phyloP scores from a whole-genome alignment of 768 basidiomycete genomes.

The Lentinula guzmanii region DNA sequence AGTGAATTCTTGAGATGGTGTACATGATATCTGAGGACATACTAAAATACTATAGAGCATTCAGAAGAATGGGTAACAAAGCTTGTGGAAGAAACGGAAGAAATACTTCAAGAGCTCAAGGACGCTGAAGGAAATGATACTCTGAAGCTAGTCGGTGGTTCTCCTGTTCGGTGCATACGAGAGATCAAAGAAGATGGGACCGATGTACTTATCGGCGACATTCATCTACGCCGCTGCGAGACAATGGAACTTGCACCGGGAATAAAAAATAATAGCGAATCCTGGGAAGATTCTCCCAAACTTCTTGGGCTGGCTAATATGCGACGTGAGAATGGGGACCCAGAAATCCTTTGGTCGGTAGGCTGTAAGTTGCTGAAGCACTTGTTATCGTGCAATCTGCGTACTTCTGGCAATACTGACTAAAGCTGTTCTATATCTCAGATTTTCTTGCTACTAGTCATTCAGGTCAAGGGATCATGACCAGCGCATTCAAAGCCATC shows the following conservation, averaged over 20 bases:
- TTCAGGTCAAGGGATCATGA: conserved; percentile 71
- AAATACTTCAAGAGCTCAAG: conserved; percentile 24
- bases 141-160: conserved; percentile 30
- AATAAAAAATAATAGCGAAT: conserved; percentile 27
- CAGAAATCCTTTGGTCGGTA: conserved; percentile 52
- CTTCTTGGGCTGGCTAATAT: conserved; percentile 34
- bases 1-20: not conserved
- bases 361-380: conserved; percentile 38
- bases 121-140: conserved; percentile 16
- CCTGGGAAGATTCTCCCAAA: conserved; percentile 17
- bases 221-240: conserved; percentile 25
- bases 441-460: conserved; percentile 57
- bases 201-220: conserved; percentile 47
- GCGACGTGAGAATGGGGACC: conserved; percentile 38
- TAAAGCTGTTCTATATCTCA: conserved; percentile 14
- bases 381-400: not conserved
- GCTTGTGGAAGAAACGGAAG: conserved; percentile 22
- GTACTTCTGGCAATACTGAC: not conserved
- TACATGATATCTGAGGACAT: not conserved
- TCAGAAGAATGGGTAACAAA: conserved; percentile 22
- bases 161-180: conserved; percentile 46
- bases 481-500: conserved; percentile 49
- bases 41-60: conserved; percentile 22
- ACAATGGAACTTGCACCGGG: conserved; percentile 21
- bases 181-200: conserved; percentile 51